Conservation (phyloP, 768 basidiomycete species). For the Clitopilus passeckerianus region DNA sequence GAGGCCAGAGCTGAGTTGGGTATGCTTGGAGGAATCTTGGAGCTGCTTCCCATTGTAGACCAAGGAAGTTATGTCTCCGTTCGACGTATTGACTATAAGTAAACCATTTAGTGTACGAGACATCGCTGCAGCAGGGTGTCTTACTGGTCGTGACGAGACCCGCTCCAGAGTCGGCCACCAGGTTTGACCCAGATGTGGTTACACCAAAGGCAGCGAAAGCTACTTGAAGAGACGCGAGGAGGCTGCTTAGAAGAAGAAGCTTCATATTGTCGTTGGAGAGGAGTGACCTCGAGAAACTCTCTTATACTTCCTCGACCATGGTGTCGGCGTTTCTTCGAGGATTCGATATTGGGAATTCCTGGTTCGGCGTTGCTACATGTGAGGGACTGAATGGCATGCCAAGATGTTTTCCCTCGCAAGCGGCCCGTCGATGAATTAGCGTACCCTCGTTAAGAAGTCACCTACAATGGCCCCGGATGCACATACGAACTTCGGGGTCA, state of each 20-base stretch:
- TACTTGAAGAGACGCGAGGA: constrained; percentile 20
- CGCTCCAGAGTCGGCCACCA: constrained; percentile 39
- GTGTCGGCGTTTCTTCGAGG: background rate
- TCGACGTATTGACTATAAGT: constrained; percentile 29
- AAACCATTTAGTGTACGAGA: background rate
- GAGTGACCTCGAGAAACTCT: background rate
- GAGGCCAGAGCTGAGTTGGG: constrained; percentile 42
- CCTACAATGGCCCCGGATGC: too few relatives aligned
- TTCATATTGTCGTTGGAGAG: constrained; percentile 12
- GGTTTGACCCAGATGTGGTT: constrained; percentile 32
- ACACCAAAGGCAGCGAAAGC: constrained; percentile 42
- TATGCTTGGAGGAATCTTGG: constrained; percentile 38
- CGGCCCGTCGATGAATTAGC: too few relatives aligned
- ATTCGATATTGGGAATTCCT: too few relatives aligned
- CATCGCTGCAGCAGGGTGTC: constrained; percentile 4
- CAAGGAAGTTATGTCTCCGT: constrained; percentile 43
- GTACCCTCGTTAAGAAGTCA: too few relatives aligned
- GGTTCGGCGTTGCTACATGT: too few relatives aligned
- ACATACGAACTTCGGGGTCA: too few relatives aligned
- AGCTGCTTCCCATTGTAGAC: constrained; percentile 40
- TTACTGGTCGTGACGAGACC: constrained; percentile 39
- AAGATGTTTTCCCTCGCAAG: too few relatives aligned
- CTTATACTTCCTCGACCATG: too few relatives aligned
- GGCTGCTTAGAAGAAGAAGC: constrained; percentile 13
- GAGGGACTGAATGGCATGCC: too few relatives aligned